Conservation (phyloP, 371 early-diverging fungal species). For the Haplosporangium sp. region DNA sequence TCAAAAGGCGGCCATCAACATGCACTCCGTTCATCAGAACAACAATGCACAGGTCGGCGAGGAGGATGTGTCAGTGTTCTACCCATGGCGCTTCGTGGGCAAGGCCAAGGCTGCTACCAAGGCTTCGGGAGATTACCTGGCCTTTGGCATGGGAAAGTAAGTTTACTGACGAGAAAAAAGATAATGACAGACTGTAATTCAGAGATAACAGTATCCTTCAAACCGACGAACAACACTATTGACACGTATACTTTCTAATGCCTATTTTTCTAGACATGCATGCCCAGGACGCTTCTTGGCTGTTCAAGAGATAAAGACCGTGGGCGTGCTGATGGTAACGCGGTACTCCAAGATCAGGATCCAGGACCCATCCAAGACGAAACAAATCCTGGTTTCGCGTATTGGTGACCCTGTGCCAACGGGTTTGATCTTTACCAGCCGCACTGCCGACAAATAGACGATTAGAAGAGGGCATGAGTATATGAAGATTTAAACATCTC, state of each 20-base stretch:
- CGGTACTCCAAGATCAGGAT: conserved; percentile 45
- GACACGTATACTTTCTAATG: neutral
- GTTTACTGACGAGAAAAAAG: neutral
- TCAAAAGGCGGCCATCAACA: conserved; percentile 26
- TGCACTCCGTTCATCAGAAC: conserved; percentile 27
- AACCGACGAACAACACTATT: too few species aligned
- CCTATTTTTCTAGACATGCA: conserved; percentile 32
- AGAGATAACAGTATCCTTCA: too few species aligned
- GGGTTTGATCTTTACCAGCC: conserved; percentile 33
- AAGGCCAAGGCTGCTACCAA: conserved; percentile 56
- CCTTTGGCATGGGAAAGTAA: conserved; percentile 67
- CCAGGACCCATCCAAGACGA: conserved; percentile 24
- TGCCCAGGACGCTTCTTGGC: conserved; percentile 58
- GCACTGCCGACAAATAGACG: neutral
- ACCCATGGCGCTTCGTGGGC: conserved; percentile 61
- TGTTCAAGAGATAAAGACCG: conserved; percentile 43
- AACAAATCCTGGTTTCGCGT: conserved; percentile 7
- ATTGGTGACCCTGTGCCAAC: conserved; percentile 22
- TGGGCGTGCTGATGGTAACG: conserved; percentile 24
- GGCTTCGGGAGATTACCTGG: conserved; percentile 54
- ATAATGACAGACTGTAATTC: neutral
- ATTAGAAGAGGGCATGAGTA: too few species aligned
- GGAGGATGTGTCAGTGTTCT: conserved; percentile 34
- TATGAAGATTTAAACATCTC: neutral
- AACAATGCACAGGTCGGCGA: conserved; percentile 28